Conservation (phyloP, 345 rosid species). For the Corchorus olitorius region DNA sequence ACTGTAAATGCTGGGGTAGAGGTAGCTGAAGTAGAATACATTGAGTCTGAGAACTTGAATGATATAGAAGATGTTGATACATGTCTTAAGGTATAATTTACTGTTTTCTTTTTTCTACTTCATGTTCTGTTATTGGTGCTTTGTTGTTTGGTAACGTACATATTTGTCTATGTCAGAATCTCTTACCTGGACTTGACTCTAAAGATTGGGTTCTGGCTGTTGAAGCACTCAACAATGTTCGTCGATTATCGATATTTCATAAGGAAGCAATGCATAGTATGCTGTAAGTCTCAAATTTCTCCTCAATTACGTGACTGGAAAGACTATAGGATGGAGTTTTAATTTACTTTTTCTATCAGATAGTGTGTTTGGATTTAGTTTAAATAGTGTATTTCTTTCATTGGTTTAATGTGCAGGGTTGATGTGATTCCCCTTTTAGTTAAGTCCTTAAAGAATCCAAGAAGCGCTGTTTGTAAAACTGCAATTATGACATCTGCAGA, state of each 20-base stretch:
- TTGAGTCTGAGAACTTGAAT: conserved; percentile 73
- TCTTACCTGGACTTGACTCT: conserved; percentile 76
- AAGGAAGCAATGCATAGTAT: conserved; percentile 60
- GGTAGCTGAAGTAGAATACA: conserved; percentile 76
- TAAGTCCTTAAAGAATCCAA: conserved; percentile 92
- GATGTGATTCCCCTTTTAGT: conserved; percentile 74
- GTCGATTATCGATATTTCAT: conserved; percentile 78
- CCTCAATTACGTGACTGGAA: conserved; percentile 15
- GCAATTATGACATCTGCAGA: conserved; percentile 93
- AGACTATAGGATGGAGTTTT: not conserved
- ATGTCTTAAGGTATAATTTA: conserved; percentile 54
- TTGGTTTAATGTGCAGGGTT: conserved; percentile 47
- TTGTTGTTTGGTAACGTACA: conserved; percentile 4
- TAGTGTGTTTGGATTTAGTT: conserved; percentile 7
- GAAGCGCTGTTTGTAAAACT: conserved; percentile 96
- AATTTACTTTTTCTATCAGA: not conserved
- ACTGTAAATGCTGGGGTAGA: conserved; percentile 45
- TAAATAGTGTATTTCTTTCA: conserved; percentile 14
- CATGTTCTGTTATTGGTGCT: not conserved
- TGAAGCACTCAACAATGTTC: conserved; percentile 79
- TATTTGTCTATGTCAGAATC: conserved; percentile 39
- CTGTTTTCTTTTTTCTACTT: not conserved
- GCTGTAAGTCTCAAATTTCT: conserved; percentile 55
- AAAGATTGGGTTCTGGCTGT: conserved; percentile 85
- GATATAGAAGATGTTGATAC: conserved; percentile 73